A percentile compares a stretch with the other conserved stretches of the same genome.
These are phyloP conservation scores for Fusarium sp. DNA, from an alignment of 2,329 filamentous ascomycete genomes.

Conservation along the genomic window DNA sequence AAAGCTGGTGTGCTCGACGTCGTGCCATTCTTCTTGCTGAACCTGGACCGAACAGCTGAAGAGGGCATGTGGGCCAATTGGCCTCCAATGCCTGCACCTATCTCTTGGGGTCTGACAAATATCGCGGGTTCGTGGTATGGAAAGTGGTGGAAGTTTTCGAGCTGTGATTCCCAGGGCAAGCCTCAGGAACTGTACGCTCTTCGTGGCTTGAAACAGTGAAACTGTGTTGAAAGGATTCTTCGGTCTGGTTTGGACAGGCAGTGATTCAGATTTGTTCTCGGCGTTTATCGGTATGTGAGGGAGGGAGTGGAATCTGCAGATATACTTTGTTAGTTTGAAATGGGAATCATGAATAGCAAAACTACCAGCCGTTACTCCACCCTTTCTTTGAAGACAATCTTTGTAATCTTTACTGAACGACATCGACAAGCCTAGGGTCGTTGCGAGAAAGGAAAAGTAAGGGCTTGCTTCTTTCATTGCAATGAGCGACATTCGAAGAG, in stretches of 20 bases:
- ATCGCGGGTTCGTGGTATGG: slow-evolving; percentile 68
- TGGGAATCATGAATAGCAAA: background rate
- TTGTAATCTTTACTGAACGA: rapidly evolving
- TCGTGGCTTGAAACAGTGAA: slow-evolving; percentile 36
- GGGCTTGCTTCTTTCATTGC: background rate
- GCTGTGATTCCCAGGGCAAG: slow-evolving; percentile 66
- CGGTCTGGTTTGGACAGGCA: background rate
- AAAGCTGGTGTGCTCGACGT: slow-evolving; percentile 71
- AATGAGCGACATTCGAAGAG: background rate
- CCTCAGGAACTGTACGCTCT: slow-evolving; percentile 68
- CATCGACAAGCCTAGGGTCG: too few relatives aligned
- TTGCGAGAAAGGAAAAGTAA: background rate
- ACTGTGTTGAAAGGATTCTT: background rate
- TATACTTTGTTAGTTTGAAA: slow-evolving; percentile 9
- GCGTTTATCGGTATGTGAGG: slow-evolving; percentile 10
- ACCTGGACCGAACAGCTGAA: slow-evolving; percentile 70
- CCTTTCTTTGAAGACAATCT: background rate
- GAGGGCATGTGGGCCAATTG: slow-evolving; percentile 71
- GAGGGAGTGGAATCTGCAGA: background rate
- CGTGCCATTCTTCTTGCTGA: slow-evolving; percentile 74
- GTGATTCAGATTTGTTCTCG: background rate
- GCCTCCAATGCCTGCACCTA: slow-evolving; percentile 72
- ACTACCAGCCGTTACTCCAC: background rate
- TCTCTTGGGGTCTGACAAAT: slow-evolving; percentile 71
- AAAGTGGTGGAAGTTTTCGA: slow-evolving; percentile 74